Evolutionary conservation across 108 stramenopile genomes (phyloP).

Genomic region (Pseudonitzschia multistriata): DNA sequence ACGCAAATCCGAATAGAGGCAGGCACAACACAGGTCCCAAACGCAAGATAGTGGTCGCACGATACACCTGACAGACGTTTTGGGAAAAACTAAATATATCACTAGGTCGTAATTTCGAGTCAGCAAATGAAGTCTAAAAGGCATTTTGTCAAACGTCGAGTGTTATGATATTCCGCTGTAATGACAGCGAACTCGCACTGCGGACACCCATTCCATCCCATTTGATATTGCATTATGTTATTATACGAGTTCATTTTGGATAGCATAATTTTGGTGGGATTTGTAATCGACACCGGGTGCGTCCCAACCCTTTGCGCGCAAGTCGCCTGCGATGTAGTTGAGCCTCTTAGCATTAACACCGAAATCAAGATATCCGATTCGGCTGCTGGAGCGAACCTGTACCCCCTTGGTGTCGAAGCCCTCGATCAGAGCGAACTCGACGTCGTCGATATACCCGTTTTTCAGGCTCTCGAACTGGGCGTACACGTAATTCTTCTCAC

Average conservation of each 20-base stretch:
- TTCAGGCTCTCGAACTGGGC: constrained; percentile 82
- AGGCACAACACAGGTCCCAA: too few species aligned
- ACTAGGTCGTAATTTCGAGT: too few species aligned
- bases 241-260: constrained; percentile 54
- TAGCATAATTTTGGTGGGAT: constrained; percentile 70
- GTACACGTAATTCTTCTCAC: constrained; percentile 72
- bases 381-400: constrained; percentile 72
- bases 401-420: constrained; percentile 38
- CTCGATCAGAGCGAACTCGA: constrained; percentile 31
- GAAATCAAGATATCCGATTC: constrained; percentile 79
- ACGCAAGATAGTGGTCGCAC: too few species aligned
- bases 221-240: too few species aligned
- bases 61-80: too few species aligned
- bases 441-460: constrained; percentile 49
- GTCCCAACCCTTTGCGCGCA: constrained; percentile 73
- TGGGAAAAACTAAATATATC: too few species aligned
- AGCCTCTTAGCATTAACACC: constrained; percentile 83
- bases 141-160: too few species aligned
- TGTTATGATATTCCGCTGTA: too few species aligned
- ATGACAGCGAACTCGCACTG: too few species aligned
- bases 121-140: too few species aligned
- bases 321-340: constrained; percentile 66
- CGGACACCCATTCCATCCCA: too few species aligned
- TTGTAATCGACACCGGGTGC: constrained; percentile 62
- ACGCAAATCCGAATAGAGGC: not conserved